phyloP scores from a whole-genome alignment of 1,284 basidiomycete species.

The Trichosporon asahii region DNA sequence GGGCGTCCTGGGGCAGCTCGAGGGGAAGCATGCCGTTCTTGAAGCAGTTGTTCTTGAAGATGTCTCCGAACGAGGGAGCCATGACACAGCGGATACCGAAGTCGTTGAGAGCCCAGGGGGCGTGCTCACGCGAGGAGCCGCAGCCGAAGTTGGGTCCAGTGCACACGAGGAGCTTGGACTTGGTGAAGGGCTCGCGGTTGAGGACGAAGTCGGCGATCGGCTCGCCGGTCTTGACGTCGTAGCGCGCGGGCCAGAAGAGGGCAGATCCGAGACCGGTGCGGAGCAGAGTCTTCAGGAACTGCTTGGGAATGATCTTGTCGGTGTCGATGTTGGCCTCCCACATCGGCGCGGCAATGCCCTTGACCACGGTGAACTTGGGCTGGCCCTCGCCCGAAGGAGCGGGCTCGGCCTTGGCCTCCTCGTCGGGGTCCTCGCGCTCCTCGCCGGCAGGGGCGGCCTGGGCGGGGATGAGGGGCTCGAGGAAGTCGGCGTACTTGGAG shows the following conservation, averaged over 20 bases:
- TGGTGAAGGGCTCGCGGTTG: conserved; percentile 77
- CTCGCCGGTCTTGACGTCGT: conserved; percentile 69
- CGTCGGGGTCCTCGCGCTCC: conserved; percentile 24
- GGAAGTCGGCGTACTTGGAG: conserved; percentile 67
- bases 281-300: conserved; percentile 92
- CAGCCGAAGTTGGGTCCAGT: conserved; percentile 93
- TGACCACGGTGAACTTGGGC: conserved; percentile 73
- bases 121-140: conserved; percentile 89
- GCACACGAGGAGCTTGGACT: conserved; percentile 80
- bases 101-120: conserved; percentile 94
- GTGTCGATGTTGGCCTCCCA: conserved; percentile 92
- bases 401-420: conserved; percentile 52
- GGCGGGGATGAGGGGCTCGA: conserved; percentile 69
- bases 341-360: conserved; percentile 83
- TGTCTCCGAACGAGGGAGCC: conserved; percentile 90
- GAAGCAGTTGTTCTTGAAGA: conserved; percentile 74
- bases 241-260: conserved; percentile 79
- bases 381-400: conserved; percentile 62
- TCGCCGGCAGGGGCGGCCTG: conserved; percentile 56
- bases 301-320: conserved; percentile 95
- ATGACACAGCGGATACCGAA: conserved; percentile 92
- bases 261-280: conserved; percentile 87
- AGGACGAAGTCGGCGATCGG: conserved; percentile 82
- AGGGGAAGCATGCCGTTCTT: conserved; percentile 96
- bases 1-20: conserved; percentile 69